phyloP scores from a whole-genome alignment of 805 yeast genomes.

The Trichomonascus vanleenenianus region DNA sequence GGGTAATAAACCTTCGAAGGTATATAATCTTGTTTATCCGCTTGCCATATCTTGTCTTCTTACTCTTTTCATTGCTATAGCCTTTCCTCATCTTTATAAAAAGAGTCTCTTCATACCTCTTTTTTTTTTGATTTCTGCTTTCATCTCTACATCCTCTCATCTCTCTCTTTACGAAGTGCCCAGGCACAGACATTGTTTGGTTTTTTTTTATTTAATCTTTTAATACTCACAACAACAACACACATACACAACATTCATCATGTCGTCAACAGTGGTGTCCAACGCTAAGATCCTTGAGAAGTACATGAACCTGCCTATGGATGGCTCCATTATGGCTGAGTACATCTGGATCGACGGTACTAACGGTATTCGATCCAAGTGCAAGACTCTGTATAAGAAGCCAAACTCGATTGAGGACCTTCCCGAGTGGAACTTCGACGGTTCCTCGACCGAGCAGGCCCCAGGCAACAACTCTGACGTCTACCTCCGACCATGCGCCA shows the following conservation, averaged over 20 bases:
- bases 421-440: conserved; percentile 99
- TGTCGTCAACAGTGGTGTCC: conserved; percentile 18
- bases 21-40: too few species aligned
- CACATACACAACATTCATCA: conserved; percentile 4
- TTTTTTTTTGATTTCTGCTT: not conserved
- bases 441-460: conserved; percentile 97
- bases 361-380: conserved; percentile 88
- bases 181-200: not conserved
- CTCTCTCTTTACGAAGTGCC: not conserved
- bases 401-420: conserved; percentile 73
- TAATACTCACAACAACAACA: not conserved
- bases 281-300: conserved; percentile 45
- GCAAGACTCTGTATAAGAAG: conserved; percentile 70
- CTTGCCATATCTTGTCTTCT: too few species aligned
- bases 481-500: conserved; percentile 91
- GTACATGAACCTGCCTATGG: conserved; percentile 77
- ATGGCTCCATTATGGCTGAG: conserved; percentile 85
- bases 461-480: conserved; percentile 97
- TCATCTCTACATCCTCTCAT: not conserved
- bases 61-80: too few species aligned
- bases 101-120: not conserved
- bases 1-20: too few species aligned
- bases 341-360: conserved; percentile 96
- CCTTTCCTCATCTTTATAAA: too few species aligned
- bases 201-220: not conserved